Base-by-base conservation (phyloP, 768 basidiomycete species). In the Boletus sp. region DNA sequence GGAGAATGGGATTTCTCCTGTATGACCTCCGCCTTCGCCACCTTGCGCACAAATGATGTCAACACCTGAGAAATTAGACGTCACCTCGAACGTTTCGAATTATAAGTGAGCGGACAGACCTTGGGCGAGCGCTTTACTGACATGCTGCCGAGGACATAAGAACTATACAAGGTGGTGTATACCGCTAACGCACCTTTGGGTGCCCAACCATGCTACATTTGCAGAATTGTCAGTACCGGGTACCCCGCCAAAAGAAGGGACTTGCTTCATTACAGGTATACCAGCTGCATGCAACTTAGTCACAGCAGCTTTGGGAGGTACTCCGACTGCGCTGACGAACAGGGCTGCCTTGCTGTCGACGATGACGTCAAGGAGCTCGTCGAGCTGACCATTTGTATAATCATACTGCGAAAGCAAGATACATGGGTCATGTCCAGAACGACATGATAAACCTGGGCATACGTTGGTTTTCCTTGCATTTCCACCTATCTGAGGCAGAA, bases 41-140 rank as follows among this genome's bases (percentile, higher is more conserved):
- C 87, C 88, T 68, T 90, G 90, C 1, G 89, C 91, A 65, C 92
- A 91, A 44, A 95, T 92, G 56, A 94, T 83, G 61, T 95, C 92
- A 15, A 93, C 90, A n/a, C 91, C 90, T 79, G 60, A 7, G 21
- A 53, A 17, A 43, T 1, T 11, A 30, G 25, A 10, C 7, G 17
- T 42, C 30, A 44, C 19, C 33, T 42, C 7, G 48, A 41, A 40
- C 30, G 41, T 37, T 42, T 38, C 27, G 25, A 17, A 32, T n/a
- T 38, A 37, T 11, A n/a, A 38, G 7, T 7, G 49, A 40, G 34
- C 9, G 25, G 11, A 46, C 57, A 51, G 41, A 80, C 85, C 88
- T 70, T 84, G 85, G 9, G 83, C 87, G 8, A 94, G 78, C 6
- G 87, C 88, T 71, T 88, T 88, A 7, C 73, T 67, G 42, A 88